These are phyloP conservation scores for Diplotaxis tenuifolia DNA, from an alignment of 345 rosid species.

Conservation along the genomic window DNA sequence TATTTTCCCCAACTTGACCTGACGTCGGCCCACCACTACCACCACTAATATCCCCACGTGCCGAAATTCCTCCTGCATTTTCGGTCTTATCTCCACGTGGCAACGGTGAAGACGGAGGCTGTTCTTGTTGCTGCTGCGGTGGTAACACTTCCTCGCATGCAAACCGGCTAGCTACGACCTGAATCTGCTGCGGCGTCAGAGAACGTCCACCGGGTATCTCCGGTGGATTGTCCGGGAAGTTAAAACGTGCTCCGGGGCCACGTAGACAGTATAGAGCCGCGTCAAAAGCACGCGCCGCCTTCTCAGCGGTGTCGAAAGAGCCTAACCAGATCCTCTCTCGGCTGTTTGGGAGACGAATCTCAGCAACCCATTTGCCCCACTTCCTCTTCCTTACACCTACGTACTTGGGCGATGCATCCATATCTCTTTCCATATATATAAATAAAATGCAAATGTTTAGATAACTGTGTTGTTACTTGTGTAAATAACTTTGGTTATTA, in stretches of 20 bases:
- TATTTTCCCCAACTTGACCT: conserved; percentile 31
- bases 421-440: conserved; percentile 14
- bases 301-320: conserved; percentile 64
- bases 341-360: conserved; percentile 86
- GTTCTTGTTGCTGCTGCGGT: not conserved
- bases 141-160: conserved; percentile 38
- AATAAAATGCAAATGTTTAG: not conserved
- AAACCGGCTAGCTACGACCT: conserved; percentile 52
- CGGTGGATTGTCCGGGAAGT: conserved; percentile 64
- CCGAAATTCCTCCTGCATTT: not conserved
- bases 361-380: conserved; percentile 97
- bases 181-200: conserved; percentile 54
- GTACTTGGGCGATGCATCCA: conserved; percentile 48
- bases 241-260: conserved; percentile 59
- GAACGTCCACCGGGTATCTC: conserved; percentile 45
- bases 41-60: conserved; percentile 34
- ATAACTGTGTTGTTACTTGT: not conserved
- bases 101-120: not conserved
- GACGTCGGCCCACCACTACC: conserved; percentile 34
- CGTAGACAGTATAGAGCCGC: conserved; percentile 76
- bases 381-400: conserved; percentile 85
- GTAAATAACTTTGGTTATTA: not conserved
- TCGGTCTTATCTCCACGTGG: conserved; percentile 23
- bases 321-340: conserved; percentile 92
- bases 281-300: conserved; percentile 95